A percentile compares a stretch with the other conserved stretches of the same genome.
Evolutionary conservation across 2,329 filamentous ascomycete species (phyloP).

Genomic region (Ceratocystiopsis sp.): DNA sequence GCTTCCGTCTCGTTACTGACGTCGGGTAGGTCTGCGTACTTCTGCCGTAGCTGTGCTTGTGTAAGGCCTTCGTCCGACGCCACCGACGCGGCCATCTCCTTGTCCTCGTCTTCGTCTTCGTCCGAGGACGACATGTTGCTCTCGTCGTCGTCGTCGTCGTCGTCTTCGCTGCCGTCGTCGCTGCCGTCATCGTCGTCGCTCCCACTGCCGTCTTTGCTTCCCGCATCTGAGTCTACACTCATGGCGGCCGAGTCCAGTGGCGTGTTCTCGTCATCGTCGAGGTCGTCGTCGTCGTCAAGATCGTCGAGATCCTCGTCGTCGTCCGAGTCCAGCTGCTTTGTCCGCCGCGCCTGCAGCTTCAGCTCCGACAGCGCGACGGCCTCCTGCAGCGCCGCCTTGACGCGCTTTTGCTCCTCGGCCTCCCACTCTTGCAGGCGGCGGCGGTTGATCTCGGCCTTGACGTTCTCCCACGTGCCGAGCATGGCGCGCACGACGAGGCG

Average conservation of each 20-base stretch:
- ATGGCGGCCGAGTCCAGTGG: constrained; percentile 4
- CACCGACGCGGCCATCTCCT: constrained; percentile 21
- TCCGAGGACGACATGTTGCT: constrained; percentile 45
- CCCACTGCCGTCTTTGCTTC: constrained; percentile 38
- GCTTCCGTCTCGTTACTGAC: constrained; percentile 17
- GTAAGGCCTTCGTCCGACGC: constrained; percentile 47
- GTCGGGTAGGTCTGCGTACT: constrained; percentile 49
- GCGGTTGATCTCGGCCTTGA: constrained; percentile 42
- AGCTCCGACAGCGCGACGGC: constrained; percentile 56
- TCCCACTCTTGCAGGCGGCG: constrained; percentile 45
- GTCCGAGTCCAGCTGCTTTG: constrained; percentile 34
- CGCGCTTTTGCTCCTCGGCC: constrained; percentile 44
- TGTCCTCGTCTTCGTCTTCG: constrained; percentile 34
- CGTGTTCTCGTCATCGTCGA: constrained; percentile 23
- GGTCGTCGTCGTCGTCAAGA: constrained; percentile 23
- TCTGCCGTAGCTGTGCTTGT: constrained; percentile 49
- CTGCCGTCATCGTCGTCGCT: constrained; percentile 24
- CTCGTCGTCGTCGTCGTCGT: constrained; percentile 24
- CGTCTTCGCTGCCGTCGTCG: constrained; percentile 34
- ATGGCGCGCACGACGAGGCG: constrained; percentile 48
- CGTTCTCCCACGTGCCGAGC: constrained; percentile 46
- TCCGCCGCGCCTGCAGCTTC: constrained; percentile 45
- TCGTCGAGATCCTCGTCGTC: constrained; percentile 27
- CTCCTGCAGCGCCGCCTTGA: constrained; percentile 53
- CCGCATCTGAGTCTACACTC: constrained; percentile 10